phyloP scores from a whole-genome alignment of 805 yeast species.

The Kazachstania africana region DNA sequence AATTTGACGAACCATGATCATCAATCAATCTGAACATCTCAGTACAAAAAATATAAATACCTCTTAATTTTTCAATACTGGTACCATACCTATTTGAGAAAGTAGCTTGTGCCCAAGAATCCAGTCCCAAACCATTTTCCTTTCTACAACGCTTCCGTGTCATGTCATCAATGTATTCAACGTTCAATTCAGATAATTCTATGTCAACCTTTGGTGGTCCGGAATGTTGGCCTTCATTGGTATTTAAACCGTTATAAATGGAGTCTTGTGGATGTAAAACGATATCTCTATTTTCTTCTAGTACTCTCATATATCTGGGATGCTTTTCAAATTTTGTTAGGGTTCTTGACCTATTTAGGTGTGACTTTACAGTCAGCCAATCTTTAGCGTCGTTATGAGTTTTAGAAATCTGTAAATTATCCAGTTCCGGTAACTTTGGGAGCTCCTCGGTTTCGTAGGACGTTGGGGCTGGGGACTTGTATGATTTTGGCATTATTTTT shows the following conservation, averaged over 20 bases:
- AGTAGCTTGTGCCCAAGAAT: slow-evolving; percentile 42
- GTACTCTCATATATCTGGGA: slow-evolving; percentile 51
- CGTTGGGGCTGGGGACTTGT: slow-evolving; percentile 11
- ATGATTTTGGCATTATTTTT: slow-evolving; percentile 22
- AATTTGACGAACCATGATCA: slow-evolving; percentile 27
- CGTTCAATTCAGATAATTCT: slow-evolving; percentile 23
- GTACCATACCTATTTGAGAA: slow-evolving; percentile 41
- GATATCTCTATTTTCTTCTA: slow-evolving; percentile 48
- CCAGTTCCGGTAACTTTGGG: slow-evolving; percentile 23
- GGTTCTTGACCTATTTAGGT: slow-evolving; percentile 62
- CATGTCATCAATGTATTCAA: slow-evolving; percentile 34
- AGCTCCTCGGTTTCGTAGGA: slow-evolving; percentile 6
- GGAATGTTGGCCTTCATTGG: slow-evolving; percentile 33
- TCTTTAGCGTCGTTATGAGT: slow-evolving; percentile 31
- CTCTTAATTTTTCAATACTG: slow-evolving; percentile 51
- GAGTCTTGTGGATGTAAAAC: slow-evolving; percentile 51
- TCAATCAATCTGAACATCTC: slow-evolving; percentile 42
- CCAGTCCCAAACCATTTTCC: slow-evolving; percentile 35
- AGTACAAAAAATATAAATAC: slow-evolving; percentile 49
- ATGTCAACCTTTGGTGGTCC: slow-evolving; percentile 20
- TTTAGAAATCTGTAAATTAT: slow-evolving; percentile 13
- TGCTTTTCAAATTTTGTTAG: slow-evolving; percentile 58
- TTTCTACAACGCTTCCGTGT: slow-evolving; percentile 29
- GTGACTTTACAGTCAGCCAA: slow-evolving; percentile 47
- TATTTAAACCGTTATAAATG: slow-evolving; percentile 32